Conservation (phyloP, 2,329 filamentous ascomycete genomes). For the Pseudomassariella vexata region DNA sequence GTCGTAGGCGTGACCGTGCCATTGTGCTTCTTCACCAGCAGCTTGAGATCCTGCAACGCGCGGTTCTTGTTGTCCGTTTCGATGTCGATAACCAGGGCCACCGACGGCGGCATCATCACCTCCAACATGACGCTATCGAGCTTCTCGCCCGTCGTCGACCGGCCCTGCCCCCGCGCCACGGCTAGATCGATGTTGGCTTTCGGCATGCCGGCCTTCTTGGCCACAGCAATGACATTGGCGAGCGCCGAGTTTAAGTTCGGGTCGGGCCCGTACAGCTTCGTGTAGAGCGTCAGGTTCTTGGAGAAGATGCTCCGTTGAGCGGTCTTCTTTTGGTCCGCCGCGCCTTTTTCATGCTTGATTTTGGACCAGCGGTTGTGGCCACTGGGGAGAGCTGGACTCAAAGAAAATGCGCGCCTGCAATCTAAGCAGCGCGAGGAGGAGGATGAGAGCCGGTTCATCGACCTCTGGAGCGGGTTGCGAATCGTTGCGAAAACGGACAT, state of each 20-base stretch:
- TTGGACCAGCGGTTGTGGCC: conserved; percentile 95
- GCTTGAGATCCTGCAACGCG: conserved; percentile 66
- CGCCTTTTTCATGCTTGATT: conserved; percentile 91
- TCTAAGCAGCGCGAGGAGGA: conserved; percentile 38
- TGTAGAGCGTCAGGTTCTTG: conserved; percentile 68
- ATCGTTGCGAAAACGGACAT: too few relatives aligned
- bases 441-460: neutral
- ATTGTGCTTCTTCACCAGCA: conserved; percentile 64
- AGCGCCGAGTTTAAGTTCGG: conserved; percentile 70
- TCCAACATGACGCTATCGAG: conserved; percentile 79
- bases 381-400: conserved; percentile 40
- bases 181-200: conserved; percentile 81
- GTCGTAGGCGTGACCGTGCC: conserved; percentile 68
- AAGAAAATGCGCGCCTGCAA: conserved; percentile 44
- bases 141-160: conserved; percentile 64
- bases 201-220: conserved; percentile 81
- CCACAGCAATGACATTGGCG: conserved; percentile 63
- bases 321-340: conserved; percentile 75
- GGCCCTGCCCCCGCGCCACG: conserved; percentile 82
- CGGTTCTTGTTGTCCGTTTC: conserved; percentile 78
- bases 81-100: conserved; percentile 73
- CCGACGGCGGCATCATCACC: conserved; percentile 67
- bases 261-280: conserved; percentile 73
- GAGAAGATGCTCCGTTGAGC: conserved; percentile 61
- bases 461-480: too few relatives aligned